Percentiles rank a stretch among this genome's conserved stretches.
These are phyloP conservation scores for Colletotrichum lini DNA, from an alignment of 2,329 filamentous ascomycete species.

Conservation along the genomic window DNA sequence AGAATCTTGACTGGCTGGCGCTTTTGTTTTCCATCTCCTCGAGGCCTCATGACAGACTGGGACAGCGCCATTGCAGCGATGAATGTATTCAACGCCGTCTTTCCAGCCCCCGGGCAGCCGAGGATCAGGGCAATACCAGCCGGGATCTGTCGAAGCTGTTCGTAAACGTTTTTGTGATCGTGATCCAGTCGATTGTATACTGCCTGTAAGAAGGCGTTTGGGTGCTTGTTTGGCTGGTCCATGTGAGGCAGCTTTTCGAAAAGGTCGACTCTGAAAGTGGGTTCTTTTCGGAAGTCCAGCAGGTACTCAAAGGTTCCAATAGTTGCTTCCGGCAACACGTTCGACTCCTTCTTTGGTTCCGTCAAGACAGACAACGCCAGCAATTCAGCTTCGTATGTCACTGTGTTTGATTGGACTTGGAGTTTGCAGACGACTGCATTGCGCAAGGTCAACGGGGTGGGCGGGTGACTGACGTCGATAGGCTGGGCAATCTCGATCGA, in stretches of 20 bases:
- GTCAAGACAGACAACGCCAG: conserved; percentile 25
- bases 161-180: conserved; percentile 56
- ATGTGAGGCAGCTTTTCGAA: conserved; percentile 37
- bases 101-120: conserved; percentile 63
- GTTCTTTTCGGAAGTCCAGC: conserved; percentile 30
- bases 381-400: conserved; percentile 35
- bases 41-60: background rate
- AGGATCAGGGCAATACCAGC: conserved; percentile 61
- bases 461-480: background rate
- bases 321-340: conserved; percentile 1
- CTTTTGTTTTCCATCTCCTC: background rate
- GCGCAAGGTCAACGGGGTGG: background rate
- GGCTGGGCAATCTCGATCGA: conserved; percentile 4
- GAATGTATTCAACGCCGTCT: conserved; percentile 63
- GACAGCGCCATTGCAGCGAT: conserved; percentile 54
- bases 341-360: conserved; percentile 15
- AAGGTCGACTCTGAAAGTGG: conserved; percentile 24
- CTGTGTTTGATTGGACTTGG: conserved; percentile 9
- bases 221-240: conserved; percentile 21
- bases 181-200: conserved; percentile 49
- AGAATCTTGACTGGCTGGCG: conserved; percentile 52
- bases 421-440: conserved; percentile 30
- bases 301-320: conserved; percentile 25
- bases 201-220: conserved; percentile 3
- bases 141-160: conserved; percentile 53